phyloP scores from a whole-genome alignment of 2,329 filamentous ascomycete genomes.

The Leptographium wingfieldii region DNA sequence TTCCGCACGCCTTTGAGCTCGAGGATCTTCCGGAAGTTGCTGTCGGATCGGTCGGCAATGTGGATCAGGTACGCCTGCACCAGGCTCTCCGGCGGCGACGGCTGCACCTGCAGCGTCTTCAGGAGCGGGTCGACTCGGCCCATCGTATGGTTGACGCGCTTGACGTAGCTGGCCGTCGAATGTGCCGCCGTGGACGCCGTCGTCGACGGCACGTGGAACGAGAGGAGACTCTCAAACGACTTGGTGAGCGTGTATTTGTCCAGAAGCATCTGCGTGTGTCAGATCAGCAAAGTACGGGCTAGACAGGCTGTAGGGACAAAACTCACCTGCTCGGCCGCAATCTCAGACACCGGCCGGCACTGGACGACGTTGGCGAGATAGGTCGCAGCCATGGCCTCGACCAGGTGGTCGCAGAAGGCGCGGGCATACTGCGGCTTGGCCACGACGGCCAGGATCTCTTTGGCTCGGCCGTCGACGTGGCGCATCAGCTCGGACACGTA shows the following conservation, averaged over 20 bases:
- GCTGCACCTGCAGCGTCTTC: conserved; percentile 90
- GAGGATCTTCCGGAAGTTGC: conserved; percentile 91
- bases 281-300: conserved; percentile 7
- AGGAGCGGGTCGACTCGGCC: conserved; percentile 81
- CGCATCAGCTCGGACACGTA: conserved; percentile 76
- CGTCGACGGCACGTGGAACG: conserved; percentile 36
- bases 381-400: conserved; percentile 68
- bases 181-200: conserved; percentile 15
- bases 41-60: conserved; percentile 83
- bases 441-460: conserved; percentile 63
- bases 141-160: conserved; percentile 75
- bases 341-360: conserved; percentile 83
- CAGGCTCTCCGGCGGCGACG: conserved; percentile 81
- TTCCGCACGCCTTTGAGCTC: conserved; percentile 90
- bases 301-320: conserved; percentile 10
- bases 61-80: conserved; percentile 97
- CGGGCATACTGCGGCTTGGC: conserved; percentile 89
- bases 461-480: conserved; percentile 56
- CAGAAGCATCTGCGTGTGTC: conserved; percentile 61
- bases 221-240: conserved; percentile 58
- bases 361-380: conserved; percentile 79
- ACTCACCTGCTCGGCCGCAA: conserved; percentile 75
- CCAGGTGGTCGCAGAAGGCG: conserved; percentile 91
- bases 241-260: conserved; percentile 88
- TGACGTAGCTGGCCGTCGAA: conserved; percentile 53